Evolutionary conservation across 495 filamentous ascomycete species (phyloP), one percentile per base, ranked within the genome.

Genomic region (Alectoria sarmentosa): DNA sequence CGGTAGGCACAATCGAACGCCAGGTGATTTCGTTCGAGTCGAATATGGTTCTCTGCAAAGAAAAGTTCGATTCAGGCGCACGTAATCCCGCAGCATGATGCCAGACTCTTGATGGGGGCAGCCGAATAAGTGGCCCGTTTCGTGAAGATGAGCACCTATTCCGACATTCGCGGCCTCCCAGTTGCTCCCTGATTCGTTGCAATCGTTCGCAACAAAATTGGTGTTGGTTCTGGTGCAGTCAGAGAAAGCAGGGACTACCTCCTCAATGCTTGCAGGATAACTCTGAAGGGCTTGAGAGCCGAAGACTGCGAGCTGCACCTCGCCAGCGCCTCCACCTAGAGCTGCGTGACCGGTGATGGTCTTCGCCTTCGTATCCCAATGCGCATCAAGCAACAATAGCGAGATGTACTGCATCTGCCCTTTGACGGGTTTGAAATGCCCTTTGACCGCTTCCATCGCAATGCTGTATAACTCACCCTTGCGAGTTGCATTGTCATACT

Each of bases 121-220:
- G 52, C 92, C 91, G 66, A 97, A 86, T 26, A 93, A 74, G 75
- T 95, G 92, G 4, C 92, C 92, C 0, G 85, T 85, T 74, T 96
- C 91, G 71, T 95, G 92, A 17, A 97, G 75, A 76, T 96, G 91
- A 34, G 91, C 92, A 13, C 92, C 92, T 68, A 96, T 95, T 55
- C 92, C 91, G 65, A 96, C 83, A 69, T 92, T 93, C 11, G 90
- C 91, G 23, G 91, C 85, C 71, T 96, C 92, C 91, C 91, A 96
- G 63, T 86, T 94, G 62, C 88, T 95, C 17, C 90, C 91, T 30
- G 85, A 85, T 54, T 96, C 89, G 52, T 88, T 88, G 69, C 82
- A 88, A 72, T 96, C 92, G 69, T 96, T 95, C 8, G 86, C 88
- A 56, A 95, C 86, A 68, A 83, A 85, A 42, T 83, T 83, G 9